Evolutionary conservation across 2,329 filamentous ascomycete genomes (phyloP), one percentile per base, ranked within the genome.

Genomic region (Ophiostoma sp.): DNA sequence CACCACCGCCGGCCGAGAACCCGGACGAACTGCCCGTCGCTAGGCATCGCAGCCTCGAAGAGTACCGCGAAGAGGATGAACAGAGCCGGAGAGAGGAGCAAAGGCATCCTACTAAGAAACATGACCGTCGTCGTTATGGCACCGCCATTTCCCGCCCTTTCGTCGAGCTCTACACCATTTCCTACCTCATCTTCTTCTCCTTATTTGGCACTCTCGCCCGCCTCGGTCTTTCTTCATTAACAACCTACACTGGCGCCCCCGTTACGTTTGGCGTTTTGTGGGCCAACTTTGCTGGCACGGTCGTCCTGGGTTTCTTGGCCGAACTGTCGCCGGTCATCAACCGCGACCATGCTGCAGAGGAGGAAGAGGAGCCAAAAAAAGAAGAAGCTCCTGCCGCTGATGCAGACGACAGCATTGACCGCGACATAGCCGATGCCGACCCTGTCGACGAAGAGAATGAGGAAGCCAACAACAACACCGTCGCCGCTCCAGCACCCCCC

Each of bases 141-240:
- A 33, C 15, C 6, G 55, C 19, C 50, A 81, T 86, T 31, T 90
- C 90, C 1, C 83, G 81, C 73, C 78, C 84, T 36, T 84, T 84
- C 9, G 91, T 89, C 1, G 83, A 89, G 78, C 77, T 92, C 74
- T 93, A 94, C 82, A 94, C 91, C 1, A 80, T 94, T 74, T 94
- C 93, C 0, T 93, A 97, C 81, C 88, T 98, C 31, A 85, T 97
- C 74, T 86, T 98, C 79, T 98, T 97, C 82, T 90, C 95, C 22
- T 87, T 98, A 22, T 82, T 95, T 52, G 95, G 95, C 48, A 96
- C 94, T 0, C 87, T 98, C 33, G 93, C 94, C 0, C 89, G 95
- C 12, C 84, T 98, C 0, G 95, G 94, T 3, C 83, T 97, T 8
- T 89, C 94, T 79, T 91, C 91, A 64, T 83, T 98, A 70, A 96